phyloP scores from a whole-genome alignment of 2,329 filamentous ascomycete species.

The Pseudogymnoascus sp. region DNA sequence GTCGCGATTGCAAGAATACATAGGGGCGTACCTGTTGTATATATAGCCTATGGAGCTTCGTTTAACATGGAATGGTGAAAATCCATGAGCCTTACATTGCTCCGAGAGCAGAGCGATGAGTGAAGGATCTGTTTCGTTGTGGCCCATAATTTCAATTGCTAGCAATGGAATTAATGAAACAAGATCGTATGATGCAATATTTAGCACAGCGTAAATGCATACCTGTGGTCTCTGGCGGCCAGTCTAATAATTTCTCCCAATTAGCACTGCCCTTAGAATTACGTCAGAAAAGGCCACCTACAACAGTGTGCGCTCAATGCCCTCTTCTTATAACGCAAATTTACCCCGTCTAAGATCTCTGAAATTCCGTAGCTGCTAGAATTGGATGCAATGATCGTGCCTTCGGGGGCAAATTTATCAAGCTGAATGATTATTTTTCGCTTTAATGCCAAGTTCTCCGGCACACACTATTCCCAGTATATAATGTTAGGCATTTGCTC shows the following conservation, averaged over 20 bases:
- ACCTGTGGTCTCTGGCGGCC: slow-evolving; percentile 30
- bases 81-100: slow-evolving; percentile 29
- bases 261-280: background rate
- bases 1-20: background rate
- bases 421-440: slow-evolving; percentile 32
- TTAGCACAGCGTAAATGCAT: background rate
- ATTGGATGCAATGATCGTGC: slow-evolving; percentile 39
- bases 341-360: slow-evolving; percentile 35
- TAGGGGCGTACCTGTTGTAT: slow-evolving; percentile 29
- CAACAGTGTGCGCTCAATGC: slow-evolving; percentile 39
- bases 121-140: slow-evolving; percentile 25
- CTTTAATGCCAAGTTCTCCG: slow-evolving; percentile 36
- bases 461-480: slow-evolving; percentile 26
- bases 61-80: slow-evolving; percentile 32
- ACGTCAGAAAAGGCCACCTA: slow-evolving; percentile 20
- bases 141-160: slow-evolving; percentile 34
- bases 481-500: background rate
- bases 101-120: slow-evolving; percentile 27
- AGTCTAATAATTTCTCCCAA: slow-evolving; percentile 23
- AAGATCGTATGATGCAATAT: background rate
- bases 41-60: slow-evolving; percentile 33
- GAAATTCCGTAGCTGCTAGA: slow-evolving; percentile 40
- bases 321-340: slow-evolving; percentile 29
- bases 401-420: slow-evolving; percentile 30
- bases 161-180: background rate